Percentiles rank a stretch among this genome's conserved stretches.
These are phyloP conservation scores for Symbiodinium pilosum DNA, from an alignment of 73 alveolate species.

Conservation along the genomic window DNA sequence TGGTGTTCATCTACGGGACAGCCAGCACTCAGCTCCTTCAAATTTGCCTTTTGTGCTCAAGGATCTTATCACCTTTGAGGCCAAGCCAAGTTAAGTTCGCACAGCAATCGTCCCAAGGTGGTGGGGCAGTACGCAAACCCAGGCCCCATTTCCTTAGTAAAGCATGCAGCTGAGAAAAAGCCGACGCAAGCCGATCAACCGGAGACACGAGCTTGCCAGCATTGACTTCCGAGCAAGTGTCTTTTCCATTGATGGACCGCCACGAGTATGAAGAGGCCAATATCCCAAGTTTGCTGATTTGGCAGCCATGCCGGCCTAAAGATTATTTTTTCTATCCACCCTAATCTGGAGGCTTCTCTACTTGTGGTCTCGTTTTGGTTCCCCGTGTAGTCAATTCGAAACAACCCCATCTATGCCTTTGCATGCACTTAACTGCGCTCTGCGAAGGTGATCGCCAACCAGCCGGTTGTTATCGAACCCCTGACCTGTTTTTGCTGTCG, in stretches of 20 bases:
- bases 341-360: too few relatives aligned
- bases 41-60: too few relatives aligned
- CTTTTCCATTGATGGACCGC: slow-evolving; percentile 21
- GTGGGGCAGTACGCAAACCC: too few relatives aligned
- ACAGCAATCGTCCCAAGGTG: too few relatives aligned
- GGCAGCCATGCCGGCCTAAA: too few relatives aligned
- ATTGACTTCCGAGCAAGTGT: background rate
- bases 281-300: background rate
- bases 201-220: background rate
- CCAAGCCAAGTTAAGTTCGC: too few relatives aligned
- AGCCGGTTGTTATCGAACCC: slow-evolving; percentile 96
- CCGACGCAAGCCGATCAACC: background rate
- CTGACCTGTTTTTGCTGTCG: background rate
- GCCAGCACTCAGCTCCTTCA: background rate
- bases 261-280: background rate
- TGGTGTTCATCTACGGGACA: background rate
- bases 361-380: too few relatives aligned
- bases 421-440: background rate
- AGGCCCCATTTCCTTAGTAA: too few relatives aligned
- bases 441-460: slow-evolving; percentile 93
- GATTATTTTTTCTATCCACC: too few relatives aligned
- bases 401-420: too few relatives aligned
- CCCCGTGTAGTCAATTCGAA: too few relatives aligned
- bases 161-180: background rate
- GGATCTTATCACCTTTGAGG: too few relatives aligned